Conservation (phyloP, 179 eudicot species). For the Carnegiea gigantea region DNA sequence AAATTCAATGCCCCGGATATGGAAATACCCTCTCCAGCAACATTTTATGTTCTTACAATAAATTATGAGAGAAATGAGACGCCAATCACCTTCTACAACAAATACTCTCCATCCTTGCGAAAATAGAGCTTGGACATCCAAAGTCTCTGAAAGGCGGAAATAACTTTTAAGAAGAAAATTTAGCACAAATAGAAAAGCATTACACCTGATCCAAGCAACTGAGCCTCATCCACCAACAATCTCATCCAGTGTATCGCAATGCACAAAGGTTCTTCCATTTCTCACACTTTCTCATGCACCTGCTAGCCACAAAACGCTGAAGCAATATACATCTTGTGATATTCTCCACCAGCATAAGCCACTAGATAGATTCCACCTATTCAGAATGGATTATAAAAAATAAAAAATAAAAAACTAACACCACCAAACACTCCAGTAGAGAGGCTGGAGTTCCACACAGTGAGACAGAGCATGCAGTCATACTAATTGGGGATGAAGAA, state of each 20-base stretch:
- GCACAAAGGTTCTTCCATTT: neutral
- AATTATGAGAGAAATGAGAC: neutral
- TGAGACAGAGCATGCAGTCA: neutral
- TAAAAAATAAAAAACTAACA: too few relatives aligned
- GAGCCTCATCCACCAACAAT: neutral
- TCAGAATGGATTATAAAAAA: neutral
- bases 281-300: neutral
- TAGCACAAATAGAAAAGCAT: neutral
- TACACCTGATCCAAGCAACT: neutral
- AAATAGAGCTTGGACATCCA: neutral
- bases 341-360: neutral
- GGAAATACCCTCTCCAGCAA: neutral
- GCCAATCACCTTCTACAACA: conserved; percentile 1
- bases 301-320: neutral
- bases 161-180: neutral
- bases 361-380: neutral
- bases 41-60: neutral
- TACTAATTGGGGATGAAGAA: too few relatives aligned
- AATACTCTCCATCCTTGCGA: neutral
- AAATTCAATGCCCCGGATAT: neutral
- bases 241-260: neutral
- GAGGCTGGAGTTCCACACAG: neutral
- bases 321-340: neutral
- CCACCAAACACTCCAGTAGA: neutral
- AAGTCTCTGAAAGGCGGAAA: neutral